These are phyloP conservation scores for Bipolaris bicolor DNA, from an alignment of 2,329 filamentous ascomycete species.

Conservation along the genomic window DNA sequence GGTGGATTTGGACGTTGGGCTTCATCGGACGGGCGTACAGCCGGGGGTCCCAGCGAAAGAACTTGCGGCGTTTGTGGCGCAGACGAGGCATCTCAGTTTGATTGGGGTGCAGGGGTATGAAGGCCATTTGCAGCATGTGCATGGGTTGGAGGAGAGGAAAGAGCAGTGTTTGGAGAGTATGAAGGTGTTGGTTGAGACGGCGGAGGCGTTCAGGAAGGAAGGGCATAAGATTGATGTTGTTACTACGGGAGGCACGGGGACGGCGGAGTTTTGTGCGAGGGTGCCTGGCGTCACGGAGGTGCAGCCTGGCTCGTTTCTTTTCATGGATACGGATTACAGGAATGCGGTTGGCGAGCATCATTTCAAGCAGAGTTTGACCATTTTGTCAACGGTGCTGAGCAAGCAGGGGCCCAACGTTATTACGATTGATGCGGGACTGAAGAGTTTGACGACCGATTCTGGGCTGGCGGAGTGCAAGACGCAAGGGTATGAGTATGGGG, in stretches of 20 bases:
- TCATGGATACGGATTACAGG: conserved; percentile 65
- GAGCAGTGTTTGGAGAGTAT: conserved; percentile 55
- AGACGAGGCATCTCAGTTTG: conserved; percentile 50
- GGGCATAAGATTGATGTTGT: conserved; percentile 58
- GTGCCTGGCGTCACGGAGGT: conserved; percentile 61
- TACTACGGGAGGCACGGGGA: conserved; percentile 60
- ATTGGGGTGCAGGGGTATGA: conserved; percentile 62
- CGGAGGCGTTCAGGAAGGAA: conserved; percentile 49
- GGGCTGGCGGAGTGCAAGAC: conserved; percentile 57
- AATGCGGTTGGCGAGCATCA: conserved; percentile 56
- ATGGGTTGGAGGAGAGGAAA: conserved; percentile 52
- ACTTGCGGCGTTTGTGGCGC: conserved; percentile 51
- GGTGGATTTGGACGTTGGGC: conserved; percentile 59
- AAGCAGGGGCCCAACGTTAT: conserved; percentile 53
- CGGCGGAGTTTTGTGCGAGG: conserved; percentile 59
- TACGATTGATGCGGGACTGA: conserved; percentile 59
- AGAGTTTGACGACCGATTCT: conserved; percentile 60
- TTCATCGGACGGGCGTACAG: conserved; percentile 58
- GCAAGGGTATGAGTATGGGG: conserved; percentile 52
- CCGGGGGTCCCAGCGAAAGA: conserved; percentile 50
- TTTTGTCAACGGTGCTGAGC: conserved; percentile 58
- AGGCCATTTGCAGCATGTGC: conserved; percentile 61
- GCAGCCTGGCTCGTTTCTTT: conserved; percentile 62
- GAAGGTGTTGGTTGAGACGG: conserved; percentile 54
- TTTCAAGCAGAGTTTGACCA: conserved; percentile 58